A percentile compares a stretch with the other conserved stretches of the same genome.
Conservation (phyloP, 2,329 filamentous ascomycete species). For the Penicillium sp. region DNA sequence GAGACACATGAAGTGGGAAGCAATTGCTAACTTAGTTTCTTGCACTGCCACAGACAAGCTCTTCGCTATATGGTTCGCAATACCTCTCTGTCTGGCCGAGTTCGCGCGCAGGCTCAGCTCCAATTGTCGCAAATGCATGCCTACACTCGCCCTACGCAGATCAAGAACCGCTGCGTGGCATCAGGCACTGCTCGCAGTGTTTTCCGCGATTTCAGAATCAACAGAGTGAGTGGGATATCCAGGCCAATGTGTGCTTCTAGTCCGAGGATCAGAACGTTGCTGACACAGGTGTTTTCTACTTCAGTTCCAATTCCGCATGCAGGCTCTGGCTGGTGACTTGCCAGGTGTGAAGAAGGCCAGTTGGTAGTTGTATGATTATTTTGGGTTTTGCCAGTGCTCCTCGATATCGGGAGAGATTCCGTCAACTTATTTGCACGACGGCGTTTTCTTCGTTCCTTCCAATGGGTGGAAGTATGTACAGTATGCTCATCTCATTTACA, state of each 20-base stretch:
- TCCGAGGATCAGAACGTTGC: neutral
- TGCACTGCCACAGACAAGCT: constrained; percentile 66
- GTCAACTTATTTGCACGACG: constrained; percentile 24
- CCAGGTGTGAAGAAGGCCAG: constrained; percentile 95
- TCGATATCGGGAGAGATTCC: constrained; percentile 18
- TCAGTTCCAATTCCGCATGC: constrained; percentile 88
- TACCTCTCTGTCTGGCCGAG: constrained; percentile 75
- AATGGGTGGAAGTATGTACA: constrained; percentile 24
- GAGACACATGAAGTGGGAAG: neutral
- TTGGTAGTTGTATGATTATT: constrained; percentile 62
- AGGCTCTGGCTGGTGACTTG: constrained; percentile 79
- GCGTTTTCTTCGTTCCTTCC: constrained; percentile 29
- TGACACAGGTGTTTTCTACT: constrained; percentile 22
- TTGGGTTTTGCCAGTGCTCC: neutral
- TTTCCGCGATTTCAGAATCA: constrained; percentile 89
- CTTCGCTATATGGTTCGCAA: constrained; percentile 92
- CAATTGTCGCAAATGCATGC: constrained; percentile 92
- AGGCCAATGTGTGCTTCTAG: neutral
- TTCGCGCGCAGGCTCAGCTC: constrained; percentile 87
- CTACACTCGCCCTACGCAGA: constrained; percentile 91
- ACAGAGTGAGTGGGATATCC: constrained; percentile 65
- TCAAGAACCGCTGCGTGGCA: constrained; percentile 88
- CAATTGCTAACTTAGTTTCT: constrained; percentile 1
- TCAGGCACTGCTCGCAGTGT: constrained; percentile 89
- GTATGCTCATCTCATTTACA: constrained; percentile 19